Evolutionary conservation across 2,329 filamentous ascomycete species (phyloP).

Genomic region (Diaporthe ilicicola): DNA sequence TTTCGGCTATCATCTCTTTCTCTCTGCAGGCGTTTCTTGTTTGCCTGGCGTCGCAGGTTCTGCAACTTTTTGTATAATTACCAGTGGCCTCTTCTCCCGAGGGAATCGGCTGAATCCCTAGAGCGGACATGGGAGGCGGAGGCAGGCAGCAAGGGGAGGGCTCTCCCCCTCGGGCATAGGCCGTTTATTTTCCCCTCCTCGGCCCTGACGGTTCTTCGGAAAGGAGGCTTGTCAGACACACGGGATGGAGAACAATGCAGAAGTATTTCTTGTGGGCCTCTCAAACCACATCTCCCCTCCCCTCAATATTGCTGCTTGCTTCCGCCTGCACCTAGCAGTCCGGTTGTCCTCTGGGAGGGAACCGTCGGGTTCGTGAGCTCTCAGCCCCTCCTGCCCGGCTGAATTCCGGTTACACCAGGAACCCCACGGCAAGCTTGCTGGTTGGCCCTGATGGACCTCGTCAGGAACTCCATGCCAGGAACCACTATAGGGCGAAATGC

Average conservation of each 20-base stretch:
- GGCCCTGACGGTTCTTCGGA: not conserved
- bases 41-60: constrained; percentile 1
- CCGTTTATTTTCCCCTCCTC: constrained; percentile 1
- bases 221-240: not conserved
- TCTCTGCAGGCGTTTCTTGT: not conserved
- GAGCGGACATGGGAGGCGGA: not conserved
- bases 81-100: constrained; percentile 6
- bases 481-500: not conserved
- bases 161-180: not conserved
- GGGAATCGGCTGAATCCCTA: not conserved
- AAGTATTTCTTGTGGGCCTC: not conserved
- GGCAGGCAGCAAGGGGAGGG: not conserved
- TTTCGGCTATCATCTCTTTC: not conserved
- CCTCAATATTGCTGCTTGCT: too few species aligned
- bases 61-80: constrained; percentile 13
- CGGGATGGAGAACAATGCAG: not conserved
- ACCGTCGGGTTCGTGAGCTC: not conserved
- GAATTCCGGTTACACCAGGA: too few species aligned
- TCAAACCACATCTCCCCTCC: not conserved
- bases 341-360: not conserved
- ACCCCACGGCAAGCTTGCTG: too few species aligned
- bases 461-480: not conserved
- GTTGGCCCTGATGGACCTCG: not conserved
- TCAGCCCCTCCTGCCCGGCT: too few species aligned
- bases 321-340: not conserved